Evolutionary conservation across 176 grass and related monocot genomes (phyloP), one percentile per base, ranked within the genome.

Genomic region (Pontederia paniculata): DNA sequence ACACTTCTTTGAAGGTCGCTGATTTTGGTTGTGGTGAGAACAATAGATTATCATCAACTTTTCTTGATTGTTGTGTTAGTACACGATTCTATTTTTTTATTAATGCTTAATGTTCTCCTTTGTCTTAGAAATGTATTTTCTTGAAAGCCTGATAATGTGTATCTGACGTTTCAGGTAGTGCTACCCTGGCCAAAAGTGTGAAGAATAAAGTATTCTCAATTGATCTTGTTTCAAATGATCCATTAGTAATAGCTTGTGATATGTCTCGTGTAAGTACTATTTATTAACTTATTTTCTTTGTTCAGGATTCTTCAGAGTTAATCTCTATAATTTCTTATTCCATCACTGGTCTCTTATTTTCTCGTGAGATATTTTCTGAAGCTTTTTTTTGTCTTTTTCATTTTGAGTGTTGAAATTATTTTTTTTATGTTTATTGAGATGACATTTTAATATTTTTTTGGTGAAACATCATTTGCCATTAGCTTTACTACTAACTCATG

Each of bases 161-260:
- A 44, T 47, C 16, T 71, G 15, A 44, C 45, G 18, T 48, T 67
- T 10, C 66, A 97, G 86, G 91, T 21, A 83, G 66, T 76, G 86
- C 91, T 52, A 69, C 73, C 58, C 67, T 97, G 57, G 77, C 82
- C 49, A 97, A 82, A 83, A 97, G 73, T 74, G 77, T 97, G 60
- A 81, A 97, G 77, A 97, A 97, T 52, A 90, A 88, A 71, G 91
- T 97, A 45, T 89, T 90, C 61, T 90, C 91, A 55, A 82, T 97
- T n/a, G 91, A 97, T 70, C 82, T 97, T 66, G 83, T 97, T 81
- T 87, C 91, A 62, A 79, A 84, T 0, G 74, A 89, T 50, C 83
- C 86, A 77, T 90, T 72, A 47, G 86, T 97, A 58, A 90, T 97
- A 12, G 80, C 80, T 71, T 89, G 91, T 73, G 91, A 96, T 63